Evolutionary conservation across 2,329 filamentous ascomycete species (phyloP).

Genomic region (Fusarium secorum): DNA sequence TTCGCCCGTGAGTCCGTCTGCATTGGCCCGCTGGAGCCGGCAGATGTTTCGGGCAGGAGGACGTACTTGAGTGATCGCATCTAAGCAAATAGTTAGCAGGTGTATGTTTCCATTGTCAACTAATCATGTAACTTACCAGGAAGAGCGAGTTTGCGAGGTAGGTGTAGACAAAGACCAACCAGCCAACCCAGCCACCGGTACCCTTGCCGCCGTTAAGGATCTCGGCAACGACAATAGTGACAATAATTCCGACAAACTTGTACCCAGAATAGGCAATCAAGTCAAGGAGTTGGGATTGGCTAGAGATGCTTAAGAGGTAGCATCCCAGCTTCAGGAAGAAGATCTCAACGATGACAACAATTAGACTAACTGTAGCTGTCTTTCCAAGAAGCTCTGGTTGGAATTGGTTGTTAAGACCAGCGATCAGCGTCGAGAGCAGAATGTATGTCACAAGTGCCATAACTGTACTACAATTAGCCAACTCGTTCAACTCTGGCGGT

Average conservation of each 20-base stretch:
- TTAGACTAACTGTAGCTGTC: conserved; percentile 83
- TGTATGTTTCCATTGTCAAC: not conserved
- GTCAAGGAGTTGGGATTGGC: conserved; percentile 91
- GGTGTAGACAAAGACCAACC: conserved; percentile 88
- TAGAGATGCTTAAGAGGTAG: conserved; percentile 92
- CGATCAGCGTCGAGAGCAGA: conserved; percentile 87
- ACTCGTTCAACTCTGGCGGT: too few relatives aligned
- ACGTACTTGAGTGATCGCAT: conserved; percentile 96
- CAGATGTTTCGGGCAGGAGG: conserved; percentile 82
- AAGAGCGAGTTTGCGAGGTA: conserved; percentile 96
- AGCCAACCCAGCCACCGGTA: conserved; percentile 87
- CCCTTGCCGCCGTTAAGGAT: conserved; percentile 79
- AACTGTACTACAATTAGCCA: conserved; percentile 54
- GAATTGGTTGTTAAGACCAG: conserved; percentile 89
- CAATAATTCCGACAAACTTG: conserved; percentile 97
- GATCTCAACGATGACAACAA: conserved; percentile 87
- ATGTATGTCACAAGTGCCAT: conserved; percentile 99
- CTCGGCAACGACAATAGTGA: conserved; percentile 82
- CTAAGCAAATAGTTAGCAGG: conserved; percentile 54
- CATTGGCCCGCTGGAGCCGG: conserved; percentile 70
- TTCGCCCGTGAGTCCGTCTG: conserved; percentile 81
- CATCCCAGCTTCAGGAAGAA: conserved; percentile 89
- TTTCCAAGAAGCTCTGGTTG: conserved; percentile 92
- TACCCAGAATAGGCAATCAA: conserved; percentile 96
- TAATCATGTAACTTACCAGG: conserved; percentile 67